Evolutionary conservation across 345 rosid species (phyloP).

Genomic region (Eucalyptus camaldulensis): DNA sequence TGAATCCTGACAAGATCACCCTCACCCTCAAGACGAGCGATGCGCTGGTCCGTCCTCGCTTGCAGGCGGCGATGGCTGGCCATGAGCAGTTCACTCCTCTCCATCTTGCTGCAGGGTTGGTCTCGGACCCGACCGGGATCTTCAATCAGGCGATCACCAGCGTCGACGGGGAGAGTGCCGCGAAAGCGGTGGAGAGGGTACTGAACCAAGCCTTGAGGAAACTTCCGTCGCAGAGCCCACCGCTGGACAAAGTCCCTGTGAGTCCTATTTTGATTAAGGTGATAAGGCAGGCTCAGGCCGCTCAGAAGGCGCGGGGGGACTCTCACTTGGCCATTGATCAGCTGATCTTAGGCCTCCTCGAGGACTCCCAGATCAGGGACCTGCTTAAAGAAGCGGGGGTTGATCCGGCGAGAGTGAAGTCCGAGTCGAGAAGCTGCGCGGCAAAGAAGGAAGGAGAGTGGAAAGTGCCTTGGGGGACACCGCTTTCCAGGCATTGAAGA

Average conservation of each 20-base stretch:
- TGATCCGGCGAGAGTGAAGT: conserved; percentile 26
- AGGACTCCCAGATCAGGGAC: conserved; percentile 74
- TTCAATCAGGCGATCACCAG: conserved; percentile 50
- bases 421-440: conserved; percentile 76
- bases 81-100: conserved; percentile 79
- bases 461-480: conserved; percentile 11
- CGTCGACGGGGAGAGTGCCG: conserved; percentile 40
- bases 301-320: conserved; percentile 56
- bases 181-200: conserved; percentile 48
- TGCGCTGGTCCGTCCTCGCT: conserved; percentile 50
- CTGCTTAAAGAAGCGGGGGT: conserved; percentile 66
- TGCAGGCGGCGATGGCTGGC: conserved; percentile 36
- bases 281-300: conserved; percentile 59
- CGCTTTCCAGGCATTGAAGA: conserved; percentile 65
- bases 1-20: conserved; percentile 84
- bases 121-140: conserved; percentile 56
- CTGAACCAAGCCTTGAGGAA: conserved; percentile 56
- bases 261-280: conserved; percentile 55
- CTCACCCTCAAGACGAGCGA: conserved; percentile 86
- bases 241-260: conserved; percentile 51
- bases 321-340: conserved; percentile 72
- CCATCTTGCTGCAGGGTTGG: conserved; percentile 52
- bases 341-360: conserved; percentile 59
- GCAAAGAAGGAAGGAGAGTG: not conserved
- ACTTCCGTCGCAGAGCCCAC: conserved; percentile 59